Base-by-base conservation (phyloP, 768 basidiomycete species). In the Podaxis sp. region DNA sequence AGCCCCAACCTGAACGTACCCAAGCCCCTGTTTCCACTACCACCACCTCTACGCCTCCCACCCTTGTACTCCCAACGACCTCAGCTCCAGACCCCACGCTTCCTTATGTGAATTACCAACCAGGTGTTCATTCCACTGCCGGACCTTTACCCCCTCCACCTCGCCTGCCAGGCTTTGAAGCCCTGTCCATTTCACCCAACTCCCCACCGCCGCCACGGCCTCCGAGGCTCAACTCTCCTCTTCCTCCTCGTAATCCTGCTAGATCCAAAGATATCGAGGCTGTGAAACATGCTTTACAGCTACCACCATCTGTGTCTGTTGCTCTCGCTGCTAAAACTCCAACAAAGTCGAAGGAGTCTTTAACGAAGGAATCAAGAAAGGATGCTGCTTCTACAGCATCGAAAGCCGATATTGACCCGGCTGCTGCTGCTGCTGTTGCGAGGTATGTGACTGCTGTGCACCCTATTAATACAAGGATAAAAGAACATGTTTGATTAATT, bases 211-310 rank as follows among this genome's bases (percentile, higher is more conserved):
- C 66, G n/a, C 63, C 58, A 38, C 58, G 56, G 41, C 63, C 53
- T 63, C 72, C 55, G 46, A 68, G 53, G 52, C 63, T 49, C 61
- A 71, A 47, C 75, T 74, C 52, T 69, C 73, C 36, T 52, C 71
- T 54, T 64, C 69, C 50, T 59, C 66, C 11, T 19, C 63, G 64
- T 68, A 65, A 54, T 40, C 41, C 60, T 8, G 77, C 55, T 17
- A 76, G 72, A 66, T 77, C 52, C 24, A 50, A 62, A 37, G 85
- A 88, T 25, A 73, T 85, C 8, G 85, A 88, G 55, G 78, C 80
- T 36, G 78, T 87, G 59, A 86, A 83, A 62, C 84, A 87, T 61
- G 80, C 82, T 27, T 72, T 88, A 37, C 85, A 88, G 66, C 70
- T 89, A 13, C 85, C 87, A 0, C 74, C 80, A 15, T 84, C 83